These are phyloP conservation scores for Solanum lycopersicoides DNA, from an alignment of 257 asterid species.

Conservation along the genomic window DNA sequence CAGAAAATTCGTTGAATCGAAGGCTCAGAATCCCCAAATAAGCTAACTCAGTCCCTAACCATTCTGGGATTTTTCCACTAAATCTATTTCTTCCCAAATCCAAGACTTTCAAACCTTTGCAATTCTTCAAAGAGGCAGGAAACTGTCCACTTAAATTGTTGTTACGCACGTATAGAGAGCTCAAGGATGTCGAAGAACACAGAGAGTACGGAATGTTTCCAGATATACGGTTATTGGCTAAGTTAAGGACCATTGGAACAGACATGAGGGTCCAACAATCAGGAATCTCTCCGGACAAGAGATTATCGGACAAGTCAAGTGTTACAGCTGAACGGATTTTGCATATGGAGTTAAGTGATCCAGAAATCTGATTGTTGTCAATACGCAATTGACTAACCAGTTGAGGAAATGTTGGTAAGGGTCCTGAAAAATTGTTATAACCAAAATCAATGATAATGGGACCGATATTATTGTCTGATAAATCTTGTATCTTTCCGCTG, in stretches of 20 bases:
- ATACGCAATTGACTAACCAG: background rate
- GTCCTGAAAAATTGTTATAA: slow-evolving; percentile 20
- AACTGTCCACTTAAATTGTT: slow-evolving; percentile 22
- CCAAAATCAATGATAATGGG: slow-evolving; percentile 1
- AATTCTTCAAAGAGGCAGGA: slow-evolving; percentile 15
- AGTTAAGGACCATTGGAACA: background rate
- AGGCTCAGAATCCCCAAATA: slow-evolving; percentile 5
- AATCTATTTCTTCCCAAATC: slow-evolving; percentile 29
- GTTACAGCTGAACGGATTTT: background rate
- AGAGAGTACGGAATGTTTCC: background rate
- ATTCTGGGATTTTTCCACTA: slow-evolving; percentile 15
- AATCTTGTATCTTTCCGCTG: slow-evolving; percentile 16
- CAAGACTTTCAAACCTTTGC: background rate
- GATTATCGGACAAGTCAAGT: background rate
- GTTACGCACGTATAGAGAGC: slow-evolving; percentile 5
- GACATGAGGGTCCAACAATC: background rate
- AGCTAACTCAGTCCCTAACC: slow-evolving; percentile 5
- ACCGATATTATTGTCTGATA: background rate
- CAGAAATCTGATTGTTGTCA: slow-evolving; percentile 16
- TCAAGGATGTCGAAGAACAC: background rate
- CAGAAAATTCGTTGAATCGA: slow-evolving; percentile 7
- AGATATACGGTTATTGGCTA: background rate
- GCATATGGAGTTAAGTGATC: slow-evolving; percentile 21
- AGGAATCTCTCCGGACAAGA: slow-evolving; percentile 5
- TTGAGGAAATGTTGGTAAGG: slow-evolving; percentile 13